A percentile compares a stretch with the other conserved stretches of the same genome.
These are phyloP conservation scores for Ceratocystis eucalypticola DNA, from an alignment of 2,329 filamentous ascomycete species.

Conservation along the genomic window DNA sequence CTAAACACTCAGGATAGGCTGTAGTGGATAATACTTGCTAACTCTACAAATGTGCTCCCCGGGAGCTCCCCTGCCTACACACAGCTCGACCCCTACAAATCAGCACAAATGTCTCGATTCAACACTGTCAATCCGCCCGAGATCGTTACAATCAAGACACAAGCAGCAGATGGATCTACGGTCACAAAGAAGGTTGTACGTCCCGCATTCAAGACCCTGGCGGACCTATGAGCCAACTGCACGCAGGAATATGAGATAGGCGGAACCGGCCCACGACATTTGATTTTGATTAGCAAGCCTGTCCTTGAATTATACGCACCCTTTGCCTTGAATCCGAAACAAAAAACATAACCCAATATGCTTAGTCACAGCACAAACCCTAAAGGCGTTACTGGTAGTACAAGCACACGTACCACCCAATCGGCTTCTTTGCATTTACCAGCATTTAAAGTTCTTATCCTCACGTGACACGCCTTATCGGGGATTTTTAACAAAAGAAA, in stretches of 20 bases:
- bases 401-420: background rate
- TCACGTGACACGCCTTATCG: conserved; percentile 13
- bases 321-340: background rate
- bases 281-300: conserved; percentile 5
- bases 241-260: background rate
- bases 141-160: conserved; percentile 19
- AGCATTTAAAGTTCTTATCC: conserved; percentile 12
- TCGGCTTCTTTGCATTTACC: background rate
- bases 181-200: conserved; percentile 25
- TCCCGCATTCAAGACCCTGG: conserved; percentile 38
- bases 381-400: background rate
- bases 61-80: background rate
- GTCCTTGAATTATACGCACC: background rate
- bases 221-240: conserved; percentile 34
- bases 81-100: conserved; percentile 48
- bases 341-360: background rate
- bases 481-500: conserved; percentile 9
- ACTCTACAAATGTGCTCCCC: background rate
- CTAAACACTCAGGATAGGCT: background rate
- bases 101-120: conserved; percentile 46
- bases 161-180: conserved; percentile 20
- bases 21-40: background rate
- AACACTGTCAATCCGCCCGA: conserved; percentile 36
- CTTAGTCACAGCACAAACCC: background rate
- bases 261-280: background rate